A percentile compares a stretch with the other conserved stretches of the same genome.
phyloP scores from a whole-genome alignment of 2,329 filamentous ascomycete genomes.

The Cordyceps farinosa region DNA sequence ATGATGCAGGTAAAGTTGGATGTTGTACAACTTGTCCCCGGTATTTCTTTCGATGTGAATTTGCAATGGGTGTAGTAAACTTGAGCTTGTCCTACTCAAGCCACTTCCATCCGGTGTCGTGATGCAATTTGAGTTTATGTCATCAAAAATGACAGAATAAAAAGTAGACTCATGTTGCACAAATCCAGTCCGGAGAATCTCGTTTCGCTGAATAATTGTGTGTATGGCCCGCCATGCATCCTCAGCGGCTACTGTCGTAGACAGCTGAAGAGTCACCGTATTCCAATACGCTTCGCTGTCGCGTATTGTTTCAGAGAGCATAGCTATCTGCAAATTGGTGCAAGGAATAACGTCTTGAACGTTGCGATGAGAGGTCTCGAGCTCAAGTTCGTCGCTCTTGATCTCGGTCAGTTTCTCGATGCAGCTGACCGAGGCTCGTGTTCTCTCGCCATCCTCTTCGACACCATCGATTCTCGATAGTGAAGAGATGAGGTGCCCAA shows the following conservation, averaged over 20 bases:
- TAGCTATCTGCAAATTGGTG: conserved; percentile 71
- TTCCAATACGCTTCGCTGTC: conserved; percentile 70
- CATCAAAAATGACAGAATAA: conserved; percentile 56
- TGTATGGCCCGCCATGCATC: conserved; percentile 48
- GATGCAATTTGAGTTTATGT: conserved; percentile 43
- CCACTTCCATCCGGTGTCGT: conserved; percentile 34
- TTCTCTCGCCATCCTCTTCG: neutral
- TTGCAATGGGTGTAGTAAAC: conserved; percentile 54
- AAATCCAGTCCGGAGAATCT: conserved; percentile 74
- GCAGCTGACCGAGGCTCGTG: neutral
- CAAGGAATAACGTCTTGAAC: conserved; percentile 54
- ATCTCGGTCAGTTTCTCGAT: neutral
- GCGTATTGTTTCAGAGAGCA: conserved; percentile 70
- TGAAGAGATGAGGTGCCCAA: conserved; percentile 23
- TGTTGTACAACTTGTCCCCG: conserved; percentile 27
- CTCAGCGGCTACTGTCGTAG: conserved; percentile 30
- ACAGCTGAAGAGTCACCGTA: conserved; percentile 63
- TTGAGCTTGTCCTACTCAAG: conserved; percentile 29
- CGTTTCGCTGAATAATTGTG: conserved; percentile 51
- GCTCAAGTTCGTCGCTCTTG: neutral
- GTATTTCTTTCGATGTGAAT: conserved; percentile 48
- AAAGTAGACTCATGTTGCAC: conserved; percentile 41
- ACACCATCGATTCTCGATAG: conserved; percentile 20
- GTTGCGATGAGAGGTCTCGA: conserved; percentile 16
- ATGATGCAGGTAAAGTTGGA: conserved; percentile 67